Evolutionary conservation across 352 stramenopile genomes (phyloP), one percentile per base, ranked within the genome.

Genomic region (Globisporangium lucens): DNA sequence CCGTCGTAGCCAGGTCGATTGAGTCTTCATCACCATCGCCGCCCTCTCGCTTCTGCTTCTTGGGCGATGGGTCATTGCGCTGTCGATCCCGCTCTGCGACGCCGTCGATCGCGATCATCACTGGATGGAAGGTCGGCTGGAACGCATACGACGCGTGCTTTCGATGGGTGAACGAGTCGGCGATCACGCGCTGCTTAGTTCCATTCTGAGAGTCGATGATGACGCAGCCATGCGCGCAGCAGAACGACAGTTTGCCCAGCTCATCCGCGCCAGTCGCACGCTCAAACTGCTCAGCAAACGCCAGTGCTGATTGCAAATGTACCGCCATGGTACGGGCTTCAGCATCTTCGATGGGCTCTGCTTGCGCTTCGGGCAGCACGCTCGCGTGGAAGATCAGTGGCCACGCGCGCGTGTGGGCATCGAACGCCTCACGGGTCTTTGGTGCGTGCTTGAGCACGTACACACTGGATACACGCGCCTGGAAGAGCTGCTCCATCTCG

Each of bases 301-400:
- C 43, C 17, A 79, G 49, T 5, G 79, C 82, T 1, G 43, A 20
- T 10, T 52, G 70, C 30, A 79, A 20, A 33, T 85, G 64, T 62
- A 69, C 27, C n/a, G 41, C 57, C 69, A 80, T 74, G 56, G 77
- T 74, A 0, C 63, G 63, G 13, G 72, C 74, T 43, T 91, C 86
- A 0, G 67, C 27, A 0, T 82, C 67, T 24, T 73, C 71, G 59
- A 91, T 83, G 3, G 74, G 73, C 52, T 85, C 73, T 30, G 67
- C 67, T 35, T 69, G 73, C 52, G 68, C 60, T 33, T 87, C 78
- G 3, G 85, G 77, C 15, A 64, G 59, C 30, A 90, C 79, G 55
- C 83, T 91, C 20, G 82, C 77, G 69, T 94, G 86, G 74, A 94
- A 94, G 53, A 94, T 90, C 12, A 94, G 67, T 41, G 86, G 86